Evolutionary conservation across 2,329 filamentous ascomycete species (phyloP).

Genomic region (Xenoacremonium recifei): DNA sequence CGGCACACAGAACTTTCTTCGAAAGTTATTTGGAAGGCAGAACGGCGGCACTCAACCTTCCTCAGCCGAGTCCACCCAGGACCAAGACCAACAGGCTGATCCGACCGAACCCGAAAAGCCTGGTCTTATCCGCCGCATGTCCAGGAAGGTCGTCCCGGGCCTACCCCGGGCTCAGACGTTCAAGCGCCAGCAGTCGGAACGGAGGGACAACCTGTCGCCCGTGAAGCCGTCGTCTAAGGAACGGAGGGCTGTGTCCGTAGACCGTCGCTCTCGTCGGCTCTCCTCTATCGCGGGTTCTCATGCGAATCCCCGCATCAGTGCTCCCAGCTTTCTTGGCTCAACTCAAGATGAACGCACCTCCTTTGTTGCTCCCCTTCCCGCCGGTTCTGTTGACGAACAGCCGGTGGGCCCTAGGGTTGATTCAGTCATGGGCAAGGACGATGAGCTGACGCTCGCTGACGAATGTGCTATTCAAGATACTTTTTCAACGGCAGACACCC

Average conservation of each 20-base stretch:
- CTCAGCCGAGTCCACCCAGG: conserved; percentile 11
- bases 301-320: conserved; percentile 44
- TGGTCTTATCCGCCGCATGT: conserved; percentile 41
- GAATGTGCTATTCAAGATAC: conserved; percentile 27
- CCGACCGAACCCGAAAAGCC: conserved; percentile 29
- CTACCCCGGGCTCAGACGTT: conserved; percentile 77
- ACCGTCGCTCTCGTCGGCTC: conserved; percentile 42
- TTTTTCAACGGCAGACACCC: conserved; percentile 38
- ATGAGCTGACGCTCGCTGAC: conserved; percentile 19
- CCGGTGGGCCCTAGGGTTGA: conserved; percentile 6
- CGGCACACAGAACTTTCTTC: conserved; percentile 25
- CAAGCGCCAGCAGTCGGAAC: conserved; percentile 79
- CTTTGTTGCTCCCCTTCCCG: conserved; percentile 16
- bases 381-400: conserved; percentile 12
- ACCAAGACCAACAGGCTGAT: conserved; percentile 32
- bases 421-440: conserved; percentile 12
- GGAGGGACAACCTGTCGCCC: conserved; percentile 69
- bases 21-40: conserved; percentile 27
- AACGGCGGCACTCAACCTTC: conserved; percentile 12
- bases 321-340: conserved; percentile 42
- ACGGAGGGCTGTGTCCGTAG: conserved; percentile 69
- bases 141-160: conserved; percentile 69
- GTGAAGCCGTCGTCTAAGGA: conserved; percentile 62
- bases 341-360: conserved; percentile 16
- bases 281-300: conserved; percentile 19